Conservation (phyloP, 1,139 yeast species). For the Lodderomyces metapsilosis region DNA sequence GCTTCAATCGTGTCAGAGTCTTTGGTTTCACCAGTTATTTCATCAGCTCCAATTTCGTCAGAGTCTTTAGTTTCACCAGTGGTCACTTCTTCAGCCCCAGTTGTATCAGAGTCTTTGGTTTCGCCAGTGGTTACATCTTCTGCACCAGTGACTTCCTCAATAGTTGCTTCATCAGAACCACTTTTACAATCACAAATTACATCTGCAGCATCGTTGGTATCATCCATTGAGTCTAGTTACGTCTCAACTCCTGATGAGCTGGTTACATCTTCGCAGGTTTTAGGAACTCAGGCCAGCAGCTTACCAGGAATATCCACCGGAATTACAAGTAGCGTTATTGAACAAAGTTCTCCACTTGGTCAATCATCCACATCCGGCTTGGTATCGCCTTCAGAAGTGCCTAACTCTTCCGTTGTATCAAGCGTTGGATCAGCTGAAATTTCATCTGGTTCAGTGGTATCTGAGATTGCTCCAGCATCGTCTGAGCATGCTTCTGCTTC, state of each 20-base stretch:
- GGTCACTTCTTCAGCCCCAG: constrained; percentile 8
- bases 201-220: not conserved
- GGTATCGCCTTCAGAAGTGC: not conserved
- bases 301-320: not conserved
- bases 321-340: not conserved
- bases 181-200: not conserved
- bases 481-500: constrained; percentile 2
- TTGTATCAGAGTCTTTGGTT: not conserved
- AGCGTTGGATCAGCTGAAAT: not conserved
- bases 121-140: not conserved
- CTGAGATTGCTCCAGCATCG: not conserved
- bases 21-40: not conserved
- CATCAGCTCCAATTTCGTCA: not conserved
- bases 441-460: not conserved
- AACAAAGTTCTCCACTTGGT: not conserved
- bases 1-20: not conserved
- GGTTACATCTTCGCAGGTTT: constrained; percentile 3
- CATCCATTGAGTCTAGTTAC: not conserved
- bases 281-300: constrained; percentile 1
- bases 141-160: not conserved
- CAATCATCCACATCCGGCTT: not conserved
- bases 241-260: not conserved
- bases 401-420: not conserved
- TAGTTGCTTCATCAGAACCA: not conserved
- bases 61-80: constrained; percentile 4